Percentiles rank a stretch among this genome's conserved stretches.
Conservation (phyloP, 345 rosid genomes). For the Isatis tinctoria region DNA sequence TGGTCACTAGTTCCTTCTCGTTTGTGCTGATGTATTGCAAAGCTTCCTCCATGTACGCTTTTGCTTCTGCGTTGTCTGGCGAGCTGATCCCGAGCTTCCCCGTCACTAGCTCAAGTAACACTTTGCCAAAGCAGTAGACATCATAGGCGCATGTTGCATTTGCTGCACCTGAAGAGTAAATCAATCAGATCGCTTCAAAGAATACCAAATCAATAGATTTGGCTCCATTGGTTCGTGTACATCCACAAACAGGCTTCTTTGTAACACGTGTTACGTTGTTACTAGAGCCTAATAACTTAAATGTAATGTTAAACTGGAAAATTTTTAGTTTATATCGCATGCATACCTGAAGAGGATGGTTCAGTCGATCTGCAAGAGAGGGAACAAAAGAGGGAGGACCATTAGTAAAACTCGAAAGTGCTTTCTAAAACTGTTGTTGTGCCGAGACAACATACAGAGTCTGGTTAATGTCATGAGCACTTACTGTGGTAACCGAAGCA, state of each 20-base stretch:
- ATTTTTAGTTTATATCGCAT: not conserved
- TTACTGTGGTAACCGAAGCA: constrained; percentile 93
- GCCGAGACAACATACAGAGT: not conserved
- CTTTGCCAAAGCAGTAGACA: constrained; percentile 94
- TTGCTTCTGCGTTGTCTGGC: constrained; percentile 53
- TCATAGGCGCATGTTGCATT: constrained; percentile 74
- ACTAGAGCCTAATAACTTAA: not conserved
- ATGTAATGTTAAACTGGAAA: not conserved
- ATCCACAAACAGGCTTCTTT: not conserved
- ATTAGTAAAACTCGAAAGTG: constrained; percentile 3
- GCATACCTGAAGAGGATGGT: constrained; percentile 69
- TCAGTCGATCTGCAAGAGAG: constrained; percentile 71
- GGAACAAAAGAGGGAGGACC: constrained; percentile 20
- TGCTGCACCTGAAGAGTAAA: constrained; percentile 43
- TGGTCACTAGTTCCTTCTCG: constrained; percentile 86
- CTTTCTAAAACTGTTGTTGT: not conserved
- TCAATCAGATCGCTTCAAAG: not conserved
- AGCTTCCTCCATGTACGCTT: constrained; percentile 71
- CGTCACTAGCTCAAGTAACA: constrained; percentile 88
- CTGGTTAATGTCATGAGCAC: constrained; percentile 29
- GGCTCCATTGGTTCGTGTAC: not conserved
- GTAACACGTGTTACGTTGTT: not conserved
- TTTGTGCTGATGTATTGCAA: constrained; percentile 73
- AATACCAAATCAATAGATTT: not conserved
- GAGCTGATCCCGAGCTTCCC: constrained; percentile 88